Conservation (phyloP, 306 rosid genomes). For the Astragalus membranaceus region DNA sequence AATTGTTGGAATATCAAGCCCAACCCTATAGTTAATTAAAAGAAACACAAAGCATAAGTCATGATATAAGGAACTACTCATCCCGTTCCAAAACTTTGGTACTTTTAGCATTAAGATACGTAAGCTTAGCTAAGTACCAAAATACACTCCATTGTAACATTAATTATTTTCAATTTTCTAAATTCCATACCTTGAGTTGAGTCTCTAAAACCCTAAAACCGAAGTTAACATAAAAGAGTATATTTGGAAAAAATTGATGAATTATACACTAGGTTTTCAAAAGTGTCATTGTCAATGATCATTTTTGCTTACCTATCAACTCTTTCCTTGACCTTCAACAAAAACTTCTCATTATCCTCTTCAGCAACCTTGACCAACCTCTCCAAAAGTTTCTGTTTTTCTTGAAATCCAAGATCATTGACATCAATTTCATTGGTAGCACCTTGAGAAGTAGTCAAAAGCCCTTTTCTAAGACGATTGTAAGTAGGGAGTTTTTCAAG, state of each 20-base stretch:
- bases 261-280: no score
- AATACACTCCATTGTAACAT: no score
- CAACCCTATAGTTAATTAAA: constrained; percentile 41
- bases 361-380: constrained; percentile 46
- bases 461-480: constrained; percentile 58
- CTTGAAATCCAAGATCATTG: constrained; percentile 33
- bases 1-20: constrained; percentile 60
- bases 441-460: constrained; percentile 44
- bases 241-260: no score
- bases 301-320: constrained; percentile 32
- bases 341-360: constrained; percentile 42
- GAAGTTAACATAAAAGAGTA: no score
- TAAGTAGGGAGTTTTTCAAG: constrained; percentile 78
- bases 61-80: background rate
- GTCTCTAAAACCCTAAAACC: no score
- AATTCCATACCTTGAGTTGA: no score
- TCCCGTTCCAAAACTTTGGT: no score
- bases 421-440: constrained; percentile 46
- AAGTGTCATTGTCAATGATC: no score
- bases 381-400: constrained; percentile 32
- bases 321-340: constrained; percentile 52
- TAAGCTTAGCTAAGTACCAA: no score
- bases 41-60: background rate
- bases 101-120: no score
- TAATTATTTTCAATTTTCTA: no score